These are phyloP conservation scores for Schwanniomyces vanrijiae DNA, from an alignment of 805 yeast species.

Conservation along the genomic window DNA sequence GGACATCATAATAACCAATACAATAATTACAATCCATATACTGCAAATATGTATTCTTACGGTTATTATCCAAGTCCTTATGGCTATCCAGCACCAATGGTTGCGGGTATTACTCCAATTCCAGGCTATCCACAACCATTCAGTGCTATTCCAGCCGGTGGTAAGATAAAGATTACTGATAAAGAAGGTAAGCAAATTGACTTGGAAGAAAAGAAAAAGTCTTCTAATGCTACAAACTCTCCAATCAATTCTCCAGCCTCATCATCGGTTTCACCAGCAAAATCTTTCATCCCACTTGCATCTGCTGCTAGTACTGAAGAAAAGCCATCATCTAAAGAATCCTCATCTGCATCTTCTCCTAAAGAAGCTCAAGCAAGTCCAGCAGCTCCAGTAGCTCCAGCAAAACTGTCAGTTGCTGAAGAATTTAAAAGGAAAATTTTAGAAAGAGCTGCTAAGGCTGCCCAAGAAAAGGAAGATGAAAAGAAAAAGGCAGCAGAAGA, in stretches of 20 bases:
- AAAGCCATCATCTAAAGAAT: constrained; percentile 7
- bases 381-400: constrained; percentile 13
- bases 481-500: constrained; percentile 8
- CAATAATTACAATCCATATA: constrained; percentile 20
- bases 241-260: constrained; percentile 36
- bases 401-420: constrained; percentile 24
- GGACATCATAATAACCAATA: constrained; percentile 19
- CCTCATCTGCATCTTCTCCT: constrained; percentile 8
- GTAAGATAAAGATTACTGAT: constrained; percentile 39
- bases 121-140: constrained; percentile 9
- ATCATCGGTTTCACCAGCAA: constrained; percentile 10
- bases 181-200: constrained; percentile 44
- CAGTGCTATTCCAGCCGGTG: constrained; percentile 10
- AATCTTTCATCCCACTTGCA: constrained; percentile 8
- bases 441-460: constrained; percentile 24
- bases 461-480: constrained; percentile 10
- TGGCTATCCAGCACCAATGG: constrained; percentile 17
- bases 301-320: constrained; percentile 9
- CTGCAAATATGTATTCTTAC: constrained; percentile 25
- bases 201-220: constrained; percentile 41
- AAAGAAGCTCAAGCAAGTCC: constrained; percentile 11
- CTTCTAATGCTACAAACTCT: constrained; percentile 23
- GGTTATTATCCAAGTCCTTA: constrained; percentile 27
- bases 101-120: constrained; percentile 8
- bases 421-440: constrained; percentile 36